Base-by-base conservation (phyloP, 1,284 basidiomycete genomes). In the Marasmius tenuissimus region DNA sequence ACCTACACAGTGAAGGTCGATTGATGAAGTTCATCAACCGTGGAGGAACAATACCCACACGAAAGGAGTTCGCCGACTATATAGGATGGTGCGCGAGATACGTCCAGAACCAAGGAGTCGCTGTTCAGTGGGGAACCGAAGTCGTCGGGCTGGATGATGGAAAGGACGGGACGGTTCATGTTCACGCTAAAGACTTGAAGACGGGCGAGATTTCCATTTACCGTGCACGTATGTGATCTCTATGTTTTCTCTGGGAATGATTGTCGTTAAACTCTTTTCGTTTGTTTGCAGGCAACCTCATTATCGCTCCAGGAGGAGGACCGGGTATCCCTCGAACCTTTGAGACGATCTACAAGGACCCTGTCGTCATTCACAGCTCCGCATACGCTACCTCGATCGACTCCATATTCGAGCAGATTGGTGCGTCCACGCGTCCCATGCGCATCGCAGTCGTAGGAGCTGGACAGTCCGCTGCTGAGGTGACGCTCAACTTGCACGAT, bases 21-120 rank as follows among this genome's bases (percentile, higher is more conserved):
- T 76, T 86, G 47, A 65, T 81, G 22, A 73, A 77, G 40, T 87
- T 92, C 70, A 92, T 93, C 76, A 88, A 92, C 75, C 87, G 93
- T 65, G 94, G 94, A 78, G 94, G 92, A 35, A 94, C 91, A 63
- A 91, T 95, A 76, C 94, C 94, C 45, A 95, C 92, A 72, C 94
- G 95, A 79, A 96, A 95, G 84, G 85, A 87, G 65, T 86, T 81
- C 63, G 77, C 82, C 6, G 84, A 86, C 68, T 87, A 87, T 69
- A 76, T 87, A 39, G 69, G 78, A 11, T 86, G 85, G 84, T 81
- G 80, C 9, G 82, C 85, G 1, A 69, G 69, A 9, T 76, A 78
- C 49, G 79, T 83, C 9, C 74, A 78, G 66, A 66, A 72, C 4
- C 73, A 75, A 20, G 84, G 82, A 10, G 68, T 84, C 38, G 71